These are phyloP conservation scores for Cercophora sp. DNA, from an alignment of 495 filamentous ascomycete species.

Conservation along the genomic window DNA sequence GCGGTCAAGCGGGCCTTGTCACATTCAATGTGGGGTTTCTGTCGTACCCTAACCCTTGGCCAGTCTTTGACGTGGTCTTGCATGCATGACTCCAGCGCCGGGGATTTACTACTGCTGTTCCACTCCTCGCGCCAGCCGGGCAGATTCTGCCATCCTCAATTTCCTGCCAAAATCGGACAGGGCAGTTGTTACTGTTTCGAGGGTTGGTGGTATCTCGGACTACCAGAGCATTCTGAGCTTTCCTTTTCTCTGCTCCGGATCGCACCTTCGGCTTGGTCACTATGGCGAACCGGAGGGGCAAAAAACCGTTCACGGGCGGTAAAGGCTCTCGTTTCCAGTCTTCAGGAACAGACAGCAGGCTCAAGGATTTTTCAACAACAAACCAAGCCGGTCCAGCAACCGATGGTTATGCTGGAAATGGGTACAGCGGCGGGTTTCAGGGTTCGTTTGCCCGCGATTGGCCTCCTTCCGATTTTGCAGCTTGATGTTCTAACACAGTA, in stretches of 20 bases:
- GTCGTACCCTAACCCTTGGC: neutral
- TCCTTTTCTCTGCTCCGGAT: neutral
- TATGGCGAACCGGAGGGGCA: neutral
- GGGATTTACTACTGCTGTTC: neutral
- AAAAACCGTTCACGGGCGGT: neutral
- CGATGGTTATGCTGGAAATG: no score
- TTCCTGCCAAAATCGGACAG: no score
- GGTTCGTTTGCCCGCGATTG: no score
- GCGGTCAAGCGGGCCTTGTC: neutral
- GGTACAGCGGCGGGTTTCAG: no score
- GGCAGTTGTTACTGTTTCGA: no score
- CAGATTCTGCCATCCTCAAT: neutral
- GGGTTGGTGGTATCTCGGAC: no score
- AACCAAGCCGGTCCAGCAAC: neutral
- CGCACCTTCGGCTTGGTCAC: neutral
- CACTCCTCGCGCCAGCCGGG: neutral
- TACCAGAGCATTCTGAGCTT: neutral
- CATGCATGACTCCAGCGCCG: no score
- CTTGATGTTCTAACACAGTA: conserved; percentile 19
- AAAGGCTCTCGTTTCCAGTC: neutral
- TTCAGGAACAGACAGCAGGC: neutral
- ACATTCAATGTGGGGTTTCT: neutral
- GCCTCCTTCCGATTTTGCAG: no score
- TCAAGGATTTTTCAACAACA: neutral
- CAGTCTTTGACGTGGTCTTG: no score